A percentile compares a stretch with the other conserved stretches of the same genome.
Conservation (phyloP, 768 basidiomycete genomes). For the Lentinus brumalis region DNA sequence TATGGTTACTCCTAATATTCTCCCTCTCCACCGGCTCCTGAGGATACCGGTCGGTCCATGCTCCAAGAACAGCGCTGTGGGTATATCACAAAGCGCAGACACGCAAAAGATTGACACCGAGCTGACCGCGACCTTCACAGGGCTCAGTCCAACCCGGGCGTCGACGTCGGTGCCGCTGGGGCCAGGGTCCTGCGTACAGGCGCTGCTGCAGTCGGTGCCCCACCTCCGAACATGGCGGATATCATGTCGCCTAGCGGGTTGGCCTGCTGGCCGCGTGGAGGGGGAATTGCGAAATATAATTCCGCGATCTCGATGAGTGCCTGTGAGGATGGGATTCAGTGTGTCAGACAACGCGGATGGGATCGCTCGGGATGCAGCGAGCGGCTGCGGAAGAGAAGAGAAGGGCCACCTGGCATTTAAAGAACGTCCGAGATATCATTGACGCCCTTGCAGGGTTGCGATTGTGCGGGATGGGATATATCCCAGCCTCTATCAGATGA, state of each 20-base stretch:
- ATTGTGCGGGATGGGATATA: neutral
- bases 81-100: neutral
- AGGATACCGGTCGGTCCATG: neutral
- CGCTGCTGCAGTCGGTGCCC: conserved; percentile 34
- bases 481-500: neutral
- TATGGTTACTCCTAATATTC: neutral
- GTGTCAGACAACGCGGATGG: conserved; percentile 18
- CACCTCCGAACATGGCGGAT: conserved; percentile 85
- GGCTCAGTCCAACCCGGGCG: conserved; percentile 47
- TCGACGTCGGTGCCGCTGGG: conserved; percentile 39
- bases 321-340: conserved; percentile 38
- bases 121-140: neutral
- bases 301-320: conserved; percentile 66
- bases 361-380: conserved; percentile 8
- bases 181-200: conserved; percentile 46
- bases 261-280: conserved; percentile 64
- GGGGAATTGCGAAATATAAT: conserved; percentile 87
- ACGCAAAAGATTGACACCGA: conserved; percentile 1
- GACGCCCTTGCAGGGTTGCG: neutral
- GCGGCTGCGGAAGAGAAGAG: conserved; percentile 1
- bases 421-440: neutral
- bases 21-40: conserved; percentile 4
- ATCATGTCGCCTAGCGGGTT: conserved; percentile 91
- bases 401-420: neutral
- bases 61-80: conserved; percentile 3